Base-by-base conservation (phyloP, 139 green algal species). In the Dunaliella sp. region DNA sequence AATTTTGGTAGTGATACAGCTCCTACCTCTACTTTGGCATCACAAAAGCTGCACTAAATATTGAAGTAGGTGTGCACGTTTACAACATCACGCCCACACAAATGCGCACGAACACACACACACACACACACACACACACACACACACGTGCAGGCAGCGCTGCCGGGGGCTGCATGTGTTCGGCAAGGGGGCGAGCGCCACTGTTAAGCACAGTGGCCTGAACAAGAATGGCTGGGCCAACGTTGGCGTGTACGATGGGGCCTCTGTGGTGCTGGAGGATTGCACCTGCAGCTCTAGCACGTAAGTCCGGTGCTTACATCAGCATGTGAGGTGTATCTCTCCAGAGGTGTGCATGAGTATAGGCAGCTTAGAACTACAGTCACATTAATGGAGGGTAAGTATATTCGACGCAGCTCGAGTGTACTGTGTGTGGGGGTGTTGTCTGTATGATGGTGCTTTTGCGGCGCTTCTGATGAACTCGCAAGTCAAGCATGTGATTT, bases 341-440 rank as follows among this genome's bases (percentile, higher is more conserved):
- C 7, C 16, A 16, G 48, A 16, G 7, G 78, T 83, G 78, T 83
- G 78, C 3, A 28, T 83, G 78, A 12, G 78, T 48, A n/a, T n/a
- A n/a, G n/a, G n/a, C n/a, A n/a, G n/a, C n/a, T n/a, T n/a, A n/a
- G n/a, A n/a, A n/a, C n/a, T n/a, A n/a, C n/a, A n/a, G n/a, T n/a
- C n/a, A n/a, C n/a, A n/a, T n/a, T n/a, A n/a, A n/a, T n/a, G n/a
- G n/a, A n/a, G 78, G 34, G 78, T 57, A 28, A 33, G 78, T 48
- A 35, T 83, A 28, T 33, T 83, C 22, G 24, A 28, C 35, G 26
- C 48, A 65, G 7, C 7, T 65, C 48, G 16, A 26, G 48, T 65
- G 48, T 65, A 58, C 22, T 83, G 16, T 83, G 78, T 83, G 78
- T 35, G 78, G 32, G 78, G 38, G 26, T 48, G 78, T 80, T 80